Base-by-base conservation (phyloP, 2,329 filamentous ascomycete species). In the Pseudogymnoascus sp. region DNA sequence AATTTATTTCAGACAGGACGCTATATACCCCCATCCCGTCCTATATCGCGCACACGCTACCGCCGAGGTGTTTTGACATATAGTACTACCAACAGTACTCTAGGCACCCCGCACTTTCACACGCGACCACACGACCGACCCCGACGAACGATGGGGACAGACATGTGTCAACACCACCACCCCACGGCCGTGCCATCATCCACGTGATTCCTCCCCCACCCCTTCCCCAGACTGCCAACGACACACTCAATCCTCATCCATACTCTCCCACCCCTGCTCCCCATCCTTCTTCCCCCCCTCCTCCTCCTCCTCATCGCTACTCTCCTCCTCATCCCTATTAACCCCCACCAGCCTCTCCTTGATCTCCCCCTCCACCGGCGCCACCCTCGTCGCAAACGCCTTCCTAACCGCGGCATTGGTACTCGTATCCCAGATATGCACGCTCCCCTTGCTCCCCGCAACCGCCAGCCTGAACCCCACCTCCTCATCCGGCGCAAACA, bases 391-490 rank as follows among this genome's bases (percentile, higher is more conserved):
- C 36, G 89, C 91, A 78, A 99, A 99, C 1, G 89, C 87, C 67
- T 88, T 84, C 64, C 95, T 85, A 33, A 99, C 91, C 26, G 89
- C 88, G 13, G 85, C 85, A 74, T 99, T 99, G 64, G 95, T 99
- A 75, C 62, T 85, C 21, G 95, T 97, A 76, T 97, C 93, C 95
- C 95, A 99, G 62, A 99, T 87, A 74, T 96, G 90, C 73, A 97
- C 87, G 36, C 85, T 85, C 53, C 95, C 95, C 79, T 96, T 96
- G 80, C 93, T 97, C 63, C 95, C 95, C 6, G 93, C 95, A 17
- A 99, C 91, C 1, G 93, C 90, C 50, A 99, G 82, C 62, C 95
- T 84, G 82, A 97, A 99, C 23, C 90, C 90, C 9, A 97, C 92
- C 76, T 95, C 91, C 35, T 87, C 76, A 74, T 99, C 95, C 0